Base-by-base conservation (phyloP, 768 basidiomycete genomes). In the Termitomyces sp. region DNA sequence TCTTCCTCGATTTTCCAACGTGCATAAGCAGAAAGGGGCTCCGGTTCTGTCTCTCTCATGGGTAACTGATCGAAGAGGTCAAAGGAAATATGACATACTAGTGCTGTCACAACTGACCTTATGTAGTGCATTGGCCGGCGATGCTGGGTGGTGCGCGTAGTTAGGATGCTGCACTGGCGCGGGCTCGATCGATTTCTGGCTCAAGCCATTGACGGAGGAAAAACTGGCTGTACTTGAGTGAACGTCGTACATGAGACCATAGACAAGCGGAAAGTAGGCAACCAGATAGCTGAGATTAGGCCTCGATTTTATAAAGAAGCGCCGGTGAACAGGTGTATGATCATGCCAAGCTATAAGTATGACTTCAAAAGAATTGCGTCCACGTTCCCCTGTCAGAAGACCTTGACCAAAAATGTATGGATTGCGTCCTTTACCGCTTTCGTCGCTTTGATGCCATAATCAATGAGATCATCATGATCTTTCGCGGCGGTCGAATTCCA, bases 1-100 rank as follows among this genome's bases (percentile, higher is more conserved):
- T 79, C 78, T 20, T 71, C 65, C 32, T 77, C 73, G 32, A 68
- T 61, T 60, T 74, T 66, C 57, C 71, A 74, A 53, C 71, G 68
- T 13, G 71, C 67, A 61, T 74, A 76, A n/a, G 64, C 53, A 2
- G 67, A 67, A 39, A 67, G 52, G 7, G 55, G 56, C 37, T 65
- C 56, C 13, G 45, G 37, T 12, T 63, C 49, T 47, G 53, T n/a
- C 43, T 55, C 39, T 26, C 24, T 43, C 60, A 65, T 62, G 34
- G 32, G 18, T 50, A 36, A 50, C 58, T 62, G 45, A 55, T 50
- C 44, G 34, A 55, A 20, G 37, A 51, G 46, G 45, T 58, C 34
- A 58, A 58, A 9, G 26, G 18, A 39, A 44, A 53, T 22, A 42
- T 30, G 22, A 12, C 22, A 10, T 27, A 52, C 47, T 24, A 37